Evolutionary conservation across 2,329 filamentous ascomycete genomes (phyloP).

Genomic region (Ophiostoma perfectum): DNA sequence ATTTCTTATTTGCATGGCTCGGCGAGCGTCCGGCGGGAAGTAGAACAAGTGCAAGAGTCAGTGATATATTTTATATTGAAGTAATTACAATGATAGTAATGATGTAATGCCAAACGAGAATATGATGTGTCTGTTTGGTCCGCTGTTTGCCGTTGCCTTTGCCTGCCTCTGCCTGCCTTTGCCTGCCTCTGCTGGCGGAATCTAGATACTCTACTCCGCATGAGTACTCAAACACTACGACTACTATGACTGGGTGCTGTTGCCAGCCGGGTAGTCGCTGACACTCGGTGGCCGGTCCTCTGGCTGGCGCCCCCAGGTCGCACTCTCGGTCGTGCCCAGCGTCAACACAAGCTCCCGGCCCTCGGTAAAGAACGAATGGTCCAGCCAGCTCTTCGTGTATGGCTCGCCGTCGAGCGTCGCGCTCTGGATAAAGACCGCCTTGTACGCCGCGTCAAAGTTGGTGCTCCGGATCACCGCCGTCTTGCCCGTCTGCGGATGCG

Average conservation of each 20-base stretch:
- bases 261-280: background rate
- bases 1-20: too few relatives aligned
- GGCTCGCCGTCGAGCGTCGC: slow-evolving; percentile 55
- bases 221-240: background rate
- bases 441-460: slow-evolving; percentile 56
- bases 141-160: too few relatives aligned
- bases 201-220: background rate
- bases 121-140: background rate
- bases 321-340: slow-evolving; percentile 55
- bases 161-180: too few relatives aligned
- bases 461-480: slow-evolving; percentile 54
- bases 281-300: background rate
- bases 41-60: background rate
- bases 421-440: slow-evolving; percentile 58
- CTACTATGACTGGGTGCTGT: too few relatives aligned
- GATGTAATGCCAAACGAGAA: background rate
- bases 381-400: slow-evolving; percentile 62
- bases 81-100: background rate
- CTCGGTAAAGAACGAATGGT: slow-evolving; percentile 61
- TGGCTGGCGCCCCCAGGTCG: slow-evolving; percentile 12
- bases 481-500: slow-evolving; percentile 43
- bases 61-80: background rate
- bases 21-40: background rate
- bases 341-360: slow-evolving; percentile 60
- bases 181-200: too few relatives aligned